Conservation (phyloP, 192 early-diverging fungal genomes). For the Podila verticillata region DNA sequence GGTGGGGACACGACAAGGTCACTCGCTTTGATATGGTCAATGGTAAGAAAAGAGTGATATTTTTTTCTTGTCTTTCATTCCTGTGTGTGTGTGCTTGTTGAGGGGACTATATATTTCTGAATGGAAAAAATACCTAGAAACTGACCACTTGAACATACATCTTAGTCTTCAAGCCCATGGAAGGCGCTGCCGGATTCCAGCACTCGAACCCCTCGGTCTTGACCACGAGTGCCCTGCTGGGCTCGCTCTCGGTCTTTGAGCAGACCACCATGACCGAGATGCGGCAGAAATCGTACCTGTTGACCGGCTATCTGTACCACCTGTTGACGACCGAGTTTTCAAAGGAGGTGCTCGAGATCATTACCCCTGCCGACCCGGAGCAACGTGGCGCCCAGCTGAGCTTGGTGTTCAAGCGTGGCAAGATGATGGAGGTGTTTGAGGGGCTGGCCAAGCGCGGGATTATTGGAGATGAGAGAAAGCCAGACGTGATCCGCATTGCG, state of each 20-base stretch:
- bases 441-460: slow-evolving; percentile 71
- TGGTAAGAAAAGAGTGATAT: slow-evolving; percentile 22
- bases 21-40: slow-evolving; percentile 92
- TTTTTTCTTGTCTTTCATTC: background rate
- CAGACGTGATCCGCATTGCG: slow-evolving; percentile 89
- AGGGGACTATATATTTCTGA: too few species aligned
- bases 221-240: slow-evolving; percentile 75
- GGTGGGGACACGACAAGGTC: slow-evolving; percentile 91
- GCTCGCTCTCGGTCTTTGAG: slow-evolving; percentile 82
- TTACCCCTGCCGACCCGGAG: slow-evolving; percentile 81
- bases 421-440: slow-evolving; percentile 71
- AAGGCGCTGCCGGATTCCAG: slow-evolving; percentile 86
- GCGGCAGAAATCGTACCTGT: slow-evolving; percentile 75
- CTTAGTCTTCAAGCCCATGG: slow-evolving; percentile 75
- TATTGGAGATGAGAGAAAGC: slow-evolving; percentile 89
- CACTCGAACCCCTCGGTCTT: slow-evolving; percentile 91
- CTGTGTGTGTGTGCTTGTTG: too few species aligned
- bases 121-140: background rate
- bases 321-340: slow-evolving; percentile 64
- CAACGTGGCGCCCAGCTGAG: slow-evolving; percentile 92
- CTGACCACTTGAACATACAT: background rate
- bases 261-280: slow-evolving; percentile 75
- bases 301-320: slow-evolving; percentile 89
- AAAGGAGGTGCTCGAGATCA: slow-evolving; percentile 57
- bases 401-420: slow-evolving; percentile 63